phyloP scores from a whole-genome alignment of 2,329 filamentous ascomycete species.

The Xylaria sp. region DNA sequence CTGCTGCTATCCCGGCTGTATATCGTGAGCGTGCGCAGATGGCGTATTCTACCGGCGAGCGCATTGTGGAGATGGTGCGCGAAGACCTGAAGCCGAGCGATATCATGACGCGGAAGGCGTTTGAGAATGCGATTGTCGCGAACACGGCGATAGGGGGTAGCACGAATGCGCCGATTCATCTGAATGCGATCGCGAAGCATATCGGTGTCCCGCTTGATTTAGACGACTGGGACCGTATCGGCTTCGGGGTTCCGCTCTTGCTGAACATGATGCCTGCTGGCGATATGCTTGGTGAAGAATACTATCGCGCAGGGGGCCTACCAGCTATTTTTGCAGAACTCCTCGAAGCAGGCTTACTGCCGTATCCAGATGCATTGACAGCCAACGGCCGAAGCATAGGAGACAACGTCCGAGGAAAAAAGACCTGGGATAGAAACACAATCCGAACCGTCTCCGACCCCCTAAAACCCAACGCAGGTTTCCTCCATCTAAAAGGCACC shows the following conservation, averaged over 20 bases:
- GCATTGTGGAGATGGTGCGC: constrained; percentile 46
- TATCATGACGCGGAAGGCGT: constrained; percentile 50
- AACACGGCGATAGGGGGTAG: constrained; percentile 53
- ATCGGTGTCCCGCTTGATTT: constrained; percentile 45
- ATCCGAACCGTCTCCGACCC: constrained; percentile 43
- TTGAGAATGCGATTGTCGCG: constrained; percentile 51
- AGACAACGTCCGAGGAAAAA: constrained; percentile 40
- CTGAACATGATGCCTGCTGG: constrained; percentile 52
- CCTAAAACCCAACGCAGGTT: constrained; percentile 45
- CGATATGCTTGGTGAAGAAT: constrained; percentile 49
- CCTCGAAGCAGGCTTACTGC: constrained; percentile 42
- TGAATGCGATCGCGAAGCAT: constrained; percentile 50
- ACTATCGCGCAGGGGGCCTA: constrained; percentile 48
- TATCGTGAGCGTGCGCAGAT: constrained; percentile 44
- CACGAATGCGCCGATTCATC: constrained; percentile 52
- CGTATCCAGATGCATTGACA: constrained; percentile 38
- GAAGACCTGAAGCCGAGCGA: constrained; percentile 47
- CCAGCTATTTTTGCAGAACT: constrained; percentile 50
- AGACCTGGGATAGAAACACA: constrained; percentile 45
- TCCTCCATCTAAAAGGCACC: constrained; percentile 43
- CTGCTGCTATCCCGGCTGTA: constrained; percentile 46
- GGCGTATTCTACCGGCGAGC: constrained; percentile 44
- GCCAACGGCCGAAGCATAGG: constrained; percentile 43
- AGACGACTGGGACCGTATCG: constrained; percentile 50
- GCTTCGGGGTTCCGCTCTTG: constrained; percentile 45